Base-by-base conservation (phyloP, 306 rosid genomes). In the Inga leiocalycina region DNA sequence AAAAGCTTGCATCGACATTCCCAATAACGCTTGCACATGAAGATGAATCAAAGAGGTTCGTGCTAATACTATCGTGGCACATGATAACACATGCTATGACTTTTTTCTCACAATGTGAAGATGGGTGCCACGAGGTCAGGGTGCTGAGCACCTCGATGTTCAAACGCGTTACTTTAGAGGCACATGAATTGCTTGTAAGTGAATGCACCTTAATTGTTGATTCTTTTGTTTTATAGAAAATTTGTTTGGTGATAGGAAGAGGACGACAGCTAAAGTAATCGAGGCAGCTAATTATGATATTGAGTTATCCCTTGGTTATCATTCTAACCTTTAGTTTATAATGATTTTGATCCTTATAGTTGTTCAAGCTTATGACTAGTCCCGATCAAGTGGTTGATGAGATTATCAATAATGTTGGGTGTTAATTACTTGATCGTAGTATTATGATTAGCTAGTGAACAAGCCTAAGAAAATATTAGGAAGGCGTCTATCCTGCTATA, bases 21-120 rank as follows among this genome's bases (percentile, higher is more conserved):
- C 72, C 24, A 17, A 35, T 35, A 34, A 16, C 46, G 15, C 72
- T 20, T 70, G 51, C 51, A 41, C 74, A 19, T 20, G 74, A 70
- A 20, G 16, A 70, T 70, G 32, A 71, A 20, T 35, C 6, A 8
- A 37, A 34, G 3, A 66, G 22, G 11, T 22, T 19, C 24, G 24
- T 35, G 24, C 27, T 67, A 37, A 19, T 69, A 3, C 74, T 10
- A 49, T 32, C n/a, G 73, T 80, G 44, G 30, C 75, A n/a, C 57
- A n/a, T 51, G 39, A 37, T 12, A 44, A 27, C 76, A 81, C 34
- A 44, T 65, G 68, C 77, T 48, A 69, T 70, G 46, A 43, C 20
- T 71, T 15, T 61, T 81, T 74, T 62, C 75, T 74, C 45, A 3
- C 39, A 9, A n/a, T 11, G 75, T n/a, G 54, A 71, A 41, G 20